Evolutionary conservation across 768 basidiomycete species (phyloP).

Genomic region (Solioccasus polychromus): DNA sequence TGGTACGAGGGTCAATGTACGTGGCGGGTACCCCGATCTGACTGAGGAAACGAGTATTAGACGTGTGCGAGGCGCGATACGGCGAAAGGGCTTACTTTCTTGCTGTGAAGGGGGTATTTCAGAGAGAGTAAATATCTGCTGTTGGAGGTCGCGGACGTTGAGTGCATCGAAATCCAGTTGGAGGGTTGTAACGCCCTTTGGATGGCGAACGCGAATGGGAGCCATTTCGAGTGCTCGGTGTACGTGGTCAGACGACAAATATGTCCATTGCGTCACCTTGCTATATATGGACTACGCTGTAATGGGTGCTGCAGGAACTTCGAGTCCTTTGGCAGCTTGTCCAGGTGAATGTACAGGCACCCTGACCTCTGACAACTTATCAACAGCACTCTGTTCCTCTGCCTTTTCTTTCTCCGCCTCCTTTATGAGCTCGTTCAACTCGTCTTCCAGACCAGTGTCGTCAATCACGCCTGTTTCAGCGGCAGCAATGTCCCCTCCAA

Average conservation of each 20-base stretch:
- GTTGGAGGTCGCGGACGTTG: slow-evolving; percentile 74
- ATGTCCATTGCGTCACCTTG: slow-evolving; percentile 11
- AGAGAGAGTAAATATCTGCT: slow-evolving; percentile 61
- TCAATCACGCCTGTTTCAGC: slow-evolving; percentile 46
- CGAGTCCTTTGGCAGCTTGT: slow-evolving; percentile 3
- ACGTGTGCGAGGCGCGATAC: not conserved
- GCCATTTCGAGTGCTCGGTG: too few species aligned
- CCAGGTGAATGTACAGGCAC: slow-evolving; percentile 12
- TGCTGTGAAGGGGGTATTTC: slow-evolving; percentile 76
- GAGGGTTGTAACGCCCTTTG: slow-evolving; percentile 78
- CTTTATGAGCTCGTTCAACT: slow-evolving; percentile 56
- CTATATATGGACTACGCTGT: slow-evolving; percentile 13
- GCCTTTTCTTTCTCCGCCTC: slow-evolving; percentile 39
- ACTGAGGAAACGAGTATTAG: slow-evolving; percentile 40
- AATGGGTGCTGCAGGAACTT: slow-evolving; percentile 1
- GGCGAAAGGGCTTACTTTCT: slow-evolving; percentile 53
- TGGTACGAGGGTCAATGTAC: slow-evolving; percentile 64
- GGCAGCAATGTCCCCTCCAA: slow-evolving; percentile 62
- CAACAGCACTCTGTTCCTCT: slow-evolving; percentile 28
- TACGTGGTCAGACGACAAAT: not conserved
- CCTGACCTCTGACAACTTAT: slow-evolving; percentile 19
- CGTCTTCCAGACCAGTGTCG: slow-evolving; percentile 60
- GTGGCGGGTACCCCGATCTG: slow-evolving; percentile 84
- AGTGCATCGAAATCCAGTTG: slow-evolving; percentile 59
- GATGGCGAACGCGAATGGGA: slow-evolving; percentile 77